Evolutionary conservation across 2,329 filamentous ascomycete genomes (phyloP), one percentile per base, ranked within the genome.

Genomic region (Cephalotrichum gorgonifer): DNA sequence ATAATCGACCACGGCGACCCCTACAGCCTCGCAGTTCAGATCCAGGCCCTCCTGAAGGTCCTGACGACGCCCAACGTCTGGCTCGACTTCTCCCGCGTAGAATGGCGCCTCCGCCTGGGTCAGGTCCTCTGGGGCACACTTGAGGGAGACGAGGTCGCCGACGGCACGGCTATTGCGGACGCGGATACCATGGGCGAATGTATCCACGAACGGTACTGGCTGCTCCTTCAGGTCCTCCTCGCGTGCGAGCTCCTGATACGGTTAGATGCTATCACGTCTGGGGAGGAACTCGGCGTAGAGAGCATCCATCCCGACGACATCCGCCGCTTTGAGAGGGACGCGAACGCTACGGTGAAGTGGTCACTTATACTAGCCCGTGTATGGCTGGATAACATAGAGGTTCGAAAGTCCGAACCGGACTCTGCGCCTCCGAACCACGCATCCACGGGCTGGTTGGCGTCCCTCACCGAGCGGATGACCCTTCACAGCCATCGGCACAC

Each of bases 71-170:
- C 80, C 48, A 82, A 83, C 50, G 76, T 86, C 43, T 88, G 85
- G 85, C 75, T 85, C 47, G 83, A 88, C 62, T 85, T 88, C 54
- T 84, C 82, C 20, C 73, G 81, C 28, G 80, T 88, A 6, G 84
- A 88, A 59, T 88, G 83, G 83, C 75, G 85, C 33, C 83, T 88
- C 51, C 73, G 83, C 12, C 69, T 88, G 1, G 85, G 85, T 6
- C 84, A 87, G 62, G 73, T 88, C 39, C 64, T 88, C 2, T 88
- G 84, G 83, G 81, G 75, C 15, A 66, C 70, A 15, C 64, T 69
- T 6, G 60, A 71, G 25, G 74, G 75, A 25, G 75, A 78, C 54
- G 69, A 73, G 43, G 55, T 74, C n/a, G 71, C 72, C 41, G 77
- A 79, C 51, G 71, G 72, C 22, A 68, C 72, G n/a, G 68, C 70